phyloP scores from a whole-genome alignment of 495 filamentous ascomycete genomes.

The Aspergillus saccharolyticus region DNA sequence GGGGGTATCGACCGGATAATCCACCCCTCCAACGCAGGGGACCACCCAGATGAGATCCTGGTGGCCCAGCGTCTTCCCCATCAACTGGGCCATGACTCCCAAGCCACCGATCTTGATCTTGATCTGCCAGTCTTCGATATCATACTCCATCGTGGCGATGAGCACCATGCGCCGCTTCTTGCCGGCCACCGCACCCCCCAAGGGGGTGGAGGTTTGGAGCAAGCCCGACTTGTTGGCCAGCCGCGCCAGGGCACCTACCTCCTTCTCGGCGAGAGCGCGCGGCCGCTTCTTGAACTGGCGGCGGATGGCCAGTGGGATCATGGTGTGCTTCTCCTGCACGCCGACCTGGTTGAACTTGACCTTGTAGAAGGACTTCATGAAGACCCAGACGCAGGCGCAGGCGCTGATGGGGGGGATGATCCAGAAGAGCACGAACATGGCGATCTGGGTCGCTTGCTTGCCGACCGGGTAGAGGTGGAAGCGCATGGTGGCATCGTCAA shows the following conservation, averaged over 20 bases:
- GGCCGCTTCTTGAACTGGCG: conserved; percentile 22
- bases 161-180: conserved; percentile 52
- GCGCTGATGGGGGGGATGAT: conserved; percentile 51
- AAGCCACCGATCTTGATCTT: conserved; percentile 71
- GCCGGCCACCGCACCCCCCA: conserved; percentile 34
- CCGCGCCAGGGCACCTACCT: conserved; percentile 23
- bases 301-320: conserved; percentile 29
- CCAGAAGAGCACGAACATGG: conserved; percentile 51
- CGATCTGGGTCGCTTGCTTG: conserved; percentile 49
- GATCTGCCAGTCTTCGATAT: conserved; percentile 65
- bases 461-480: conserved; percentile 52
- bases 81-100: conserved; percentile 64
- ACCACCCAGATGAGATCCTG: conserved; percentile 70
- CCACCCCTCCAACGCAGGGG: conserved; percentile 61
- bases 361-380: conserved; percentile 62
- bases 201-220: conserved; percentile 37
- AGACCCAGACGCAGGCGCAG: conserved; percentile 47
- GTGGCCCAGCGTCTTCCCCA: conserved; percentile 63
- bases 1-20: conserved; percentile 55
- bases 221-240: conserved; percentile 39
- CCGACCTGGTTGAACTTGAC: conserved; percentile 67
- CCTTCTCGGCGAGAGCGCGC: conserved; percentile 15
- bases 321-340: conserved; percentile 42
- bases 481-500: conserved; percentile 52
- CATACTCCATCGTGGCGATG: conserved; percentile 68